Evolutionary conservation across 768 basidiomycete genomes (phyloP), one percentile per base, ranked within the genome.

Genomic region (Mycena olivaceomarginata): DNA sequence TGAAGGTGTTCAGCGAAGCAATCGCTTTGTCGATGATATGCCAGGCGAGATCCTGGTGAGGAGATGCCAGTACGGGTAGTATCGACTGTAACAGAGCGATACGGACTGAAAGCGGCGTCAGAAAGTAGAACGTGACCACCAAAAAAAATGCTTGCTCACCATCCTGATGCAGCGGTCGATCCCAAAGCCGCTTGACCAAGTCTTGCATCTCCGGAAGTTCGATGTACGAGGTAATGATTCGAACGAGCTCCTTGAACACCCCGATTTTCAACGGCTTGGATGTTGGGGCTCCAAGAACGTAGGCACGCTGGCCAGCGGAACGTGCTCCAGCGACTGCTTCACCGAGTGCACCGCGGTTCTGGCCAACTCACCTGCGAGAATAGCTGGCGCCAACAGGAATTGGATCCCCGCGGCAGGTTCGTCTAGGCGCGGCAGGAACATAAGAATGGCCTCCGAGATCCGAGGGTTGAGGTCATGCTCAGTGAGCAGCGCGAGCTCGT

Each of bases 351-450:
- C 64, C 11, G 74, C 79, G 43, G 79, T 80, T 62, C 79, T 74
- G 13, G 79, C 79, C 12, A 80, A 53, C 41, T 80, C 79, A 41
- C 79, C 74, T 53, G 74, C 77, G 18, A 80, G 67, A 60, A 78
- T 72, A 10, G 74, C 67, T n/a, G 77, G 79, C 48, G 79, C 69
- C 48, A 80, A 46, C 48, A 80, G 67, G 70, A 80, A 73, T 53
- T 80, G 77, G 13, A 80, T 80, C 60, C 79, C 79, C 65, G 79
- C 77, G 41, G 79, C 79, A 39, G 79, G 79, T 59, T 80, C 79
- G 70, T 80, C 79, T 62, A 80, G 69, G 64, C 67, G 74, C 59
- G 79, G 79, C 74, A 80, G 45, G 79, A 80, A 80, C 79, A 80
- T 80, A 31, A 80, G 74, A n/a, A 80, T 80, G 22, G 79, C 79